A percentile compares a stretch with the other conserved stretches of the same genome.
Conservation (phyloP, 2,329 filamentous ascomycete species). For the Sporothrix sp. region DNA sequence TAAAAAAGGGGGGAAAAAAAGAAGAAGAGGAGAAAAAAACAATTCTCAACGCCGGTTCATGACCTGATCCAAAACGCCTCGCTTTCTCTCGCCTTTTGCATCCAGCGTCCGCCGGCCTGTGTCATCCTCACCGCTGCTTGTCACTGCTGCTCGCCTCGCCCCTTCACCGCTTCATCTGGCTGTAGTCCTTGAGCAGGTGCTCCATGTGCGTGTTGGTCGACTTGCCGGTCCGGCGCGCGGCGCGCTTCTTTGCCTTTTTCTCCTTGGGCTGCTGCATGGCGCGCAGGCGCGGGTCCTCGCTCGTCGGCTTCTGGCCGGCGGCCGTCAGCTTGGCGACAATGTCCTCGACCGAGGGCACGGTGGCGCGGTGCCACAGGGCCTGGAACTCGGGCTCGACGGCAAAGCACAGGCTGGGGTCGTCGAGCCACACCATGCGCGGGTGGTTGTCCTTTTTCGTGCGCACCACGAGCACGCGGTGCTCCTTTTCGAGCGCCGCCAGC, state of each 20-base stretch:
- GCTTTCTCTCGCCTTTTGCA: too few relatives aligned
- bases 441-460: slow-evolving; percentile 88
- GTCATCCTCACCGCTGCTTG: not conserved
- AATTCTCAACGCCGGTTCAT: too few relatives aligned
- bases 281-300: slow-evolving; percentile 60
- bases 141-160: too few relatives aligned
- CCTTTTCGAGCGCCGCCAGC: slow-evolving; percentile 65
- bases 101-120: too few relatives aligned
- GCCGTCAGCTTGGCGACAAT: slow-evolving; percentile 67
- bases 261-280: slow-evolving; percentile 46
- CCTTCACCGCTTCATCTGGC: slow-evolving; percentile 34
- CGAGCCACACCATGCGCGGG: slow-evolving; percentile 77
- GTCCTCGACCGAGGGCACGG: slow-evolving; percentile 64
- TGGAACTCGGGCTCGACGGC: slow-evolving; percentile 74
- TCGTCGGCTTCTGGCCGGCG: slow-evolving; percentile 75
- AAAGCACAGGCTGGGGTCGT: slow-evolving; percentile 70
- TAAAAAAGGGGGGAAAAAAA: too few relatives aligned
- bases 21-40: too few relatives aligned
- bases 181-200: slow-evolving; percentile 67
- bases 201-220: slow-evolving; percentile 83
- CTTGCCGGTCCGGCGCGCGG: slow-evolving; percentile 60
- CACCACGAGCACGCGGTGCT: slow-evolving; percentile 74
- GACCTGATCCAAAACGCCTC: too few relatives aligned
- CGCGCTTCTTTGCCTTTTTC: slow-evolving; percentile 65
- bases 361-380: slow-evolving; percentile 70